Base-by-base conservation (phyloP, 2,329 filamentous ascomycete species). In the Sporothrix mexicana region DNA sequence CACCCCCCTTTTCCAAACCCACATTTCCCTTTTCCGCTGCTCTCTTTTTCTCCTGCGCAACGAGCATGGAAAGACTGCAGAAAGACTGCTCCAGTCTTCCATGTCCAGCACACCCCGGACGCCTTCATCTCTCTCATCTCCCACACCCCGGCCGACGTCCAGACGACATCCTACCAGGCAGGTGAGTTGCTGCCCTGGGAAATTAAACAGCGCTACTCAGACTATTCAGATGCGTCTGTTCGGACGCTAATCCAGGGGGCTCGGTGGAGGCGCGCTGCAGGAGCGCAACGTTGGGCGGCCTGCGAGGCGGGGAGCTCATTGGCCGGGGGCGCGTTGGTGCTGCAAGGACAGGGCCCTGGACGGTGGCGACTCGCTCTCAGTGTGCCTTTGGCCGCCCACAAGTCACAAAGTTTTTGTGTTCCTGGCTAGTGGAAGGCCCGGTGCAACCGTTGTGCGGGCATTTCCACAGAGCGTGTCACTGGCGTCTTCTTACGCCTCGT, bases 241-340 rank as follows among this genome's bases (percentile, higher is more conserved):
- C 64, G 72, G 64, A 68, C 75, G 73, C 75, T 76, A 76, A 74
- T 70, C 71, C 75, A 76, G 74, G 75, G 75, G 73, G 69, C 53
- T 72, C 64, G 72, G 74, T 72, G 74, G 70, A 72, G 25, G 74
- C 68, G 53, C 67, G 73, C 64, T 25, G 49, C 73, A 49, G 23
- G 25, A 51, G 55, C 53, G 66, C 71, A 68, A 69, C 64, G 20
- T 55, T 72, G 73, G 55, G 69, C 69, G 69, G 69, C 30, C 45
- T 71, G 70, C 8, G 3, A 59, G 6, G 45, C 62, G 55, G 49
- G 41, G 45, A 30, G 20, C 41, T 69, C 41, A 72, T 72, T 68
- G 71, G 70, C 59, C 43, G 62, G 30, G 25, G 20, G 36, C n/a
- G 70, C 25, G 13, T 23, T 61, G 51, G 51, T 45, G 41, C 62